A percentile compares a stretch with the other conserved stretches of the same genome.
Evolutionary conservation across 805 yeast species (phyloP).

Genomic region (Cyberlindnera euphorbiiphila): DNA sequence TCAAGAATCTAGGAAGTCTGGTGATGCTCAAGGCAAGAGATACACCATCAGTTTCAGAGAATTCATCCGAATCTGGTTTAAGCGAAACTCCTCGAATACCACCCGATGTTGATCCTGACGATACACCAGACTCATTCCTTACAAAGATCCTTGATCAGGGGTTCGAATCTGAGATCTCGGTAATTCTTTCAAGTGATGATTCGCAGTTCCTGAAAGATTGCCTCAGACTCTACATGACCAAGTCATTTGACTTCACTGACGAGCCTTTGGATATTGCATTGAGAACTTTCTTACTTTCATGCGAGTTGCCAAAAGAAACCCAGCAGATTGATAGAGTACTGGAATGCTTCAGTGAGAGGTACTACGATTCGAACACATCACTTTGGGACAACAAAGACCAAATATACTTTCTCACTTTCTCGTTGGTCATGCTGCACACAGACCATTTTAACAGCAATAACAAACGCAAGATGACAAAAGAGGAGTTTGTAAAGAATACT

Average conservation of each 20-base stretch:
- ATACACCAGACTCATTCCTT: conserved; percentile 29
- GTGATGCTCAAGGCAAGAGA: conserved; percentile 30
- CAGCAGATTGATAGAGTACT: conserved; percentile 74
- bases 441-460: conserved; percentile 68
- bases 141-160: conserved; percentile 25
- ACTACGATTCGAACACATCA: conserved; percentile 29
- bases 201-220: conserved; percentile 28
- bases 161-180: conserved; percentile 31
- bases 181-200: conserved; percentile 29
- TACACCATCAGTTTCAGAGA: conserved; percentile 8
- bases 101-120: conserved; percentile 29
- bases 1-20: conserved; percentile 35
- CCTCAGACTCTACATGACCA: conserved; percentile 26
- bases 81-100: conserved; percentile 18
- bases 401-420: conserved; percentile 59
- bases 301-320: conserved; percentile 64
- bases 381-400: conserved; percentile 42
- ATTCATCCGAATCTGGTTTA: conserved; percentile 14
- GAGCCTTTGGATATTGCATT: conserved; percentile 66
- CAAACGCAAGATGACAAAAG: conserved; percentile 60
- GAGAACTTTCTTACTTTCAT: conserved; percentile 52
- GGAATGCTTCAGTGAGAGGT: conserved; percentile 51
- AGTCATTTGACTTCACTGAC: conserved; percentile 43
- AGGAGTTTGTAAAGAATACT: conserved; percentile 53
- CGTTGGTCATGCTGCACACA: conserved; percentile 69